These are phyloP conservation scores for Sicyos edulis DNA, from an alignment of 306 rosid genomes.

Conservation along the genomic window DNA sequence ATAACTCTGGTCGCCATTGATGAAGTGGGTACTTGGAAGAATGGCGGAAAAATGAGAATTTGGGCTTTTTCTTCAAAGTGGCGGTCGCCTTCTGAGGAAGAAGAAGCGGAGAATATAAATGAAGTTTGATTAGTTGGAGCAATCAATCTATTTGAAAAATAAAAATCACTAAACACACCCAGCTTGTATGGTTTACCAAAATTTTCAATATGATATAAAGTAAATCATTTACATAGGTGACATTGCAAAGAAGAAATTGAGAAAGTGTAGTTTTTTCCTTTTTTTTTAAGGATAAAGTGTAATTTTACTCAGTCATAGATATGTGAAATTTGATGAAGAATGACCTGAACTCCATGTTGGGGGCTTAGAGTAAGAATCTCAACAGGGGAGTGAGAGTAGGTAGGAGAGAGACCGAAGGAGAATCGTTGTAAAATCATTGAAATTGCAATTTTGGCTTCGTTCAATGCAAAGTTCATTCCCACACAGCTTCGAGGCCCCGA, in stretches of 20 bases:
- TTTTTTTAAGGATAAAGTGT: too few species aligned
- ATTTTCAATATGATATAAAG: too few species aligned
- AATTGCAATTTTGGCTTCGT: conserved; percentile 39
- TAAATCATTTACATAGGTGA: too few species aligned
- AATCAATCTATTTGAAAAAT: too few species aligned
- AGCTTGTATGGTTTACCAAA: too few species aligned
- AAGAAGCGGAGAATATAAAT: not conserved
- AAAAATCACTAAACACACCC: too few species aligned
- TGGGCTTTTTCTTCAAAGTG: too few species aligned
- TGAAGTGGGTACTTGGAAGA: not conserved
- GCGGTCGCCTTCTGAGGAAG: too few species aligned
- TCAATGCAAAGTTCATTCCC: conserved; percentile 31
- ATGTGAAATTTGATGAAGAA: conserved; percentile 18
- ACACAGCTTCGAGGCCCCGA: conserved; percentile 31
- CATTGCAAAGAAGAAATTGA: too few species aligned
- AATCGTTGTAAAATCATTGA: conserved; percentile 36
- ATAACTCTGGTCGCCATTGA: conserved; percentile 40
- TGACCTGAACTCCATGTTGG: conserved; percentile 29
- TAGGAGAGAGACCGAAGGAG: conserved; percentile 39
- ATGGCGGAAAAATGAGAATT: not conserved
- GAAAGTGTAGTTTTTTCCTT: too few species aligned
- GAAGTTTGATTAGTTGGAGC: too few species aligned
- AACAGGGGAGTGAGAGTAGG: conserved; percentile 31
- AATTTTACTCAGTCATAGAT: too few species aligned
- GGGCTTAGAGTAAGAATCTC: conserved; percentile 20